Evolutionary conservation across 306 rosid genomes (phyloP).

Genomic region (Trifolium dubium): DNA sequence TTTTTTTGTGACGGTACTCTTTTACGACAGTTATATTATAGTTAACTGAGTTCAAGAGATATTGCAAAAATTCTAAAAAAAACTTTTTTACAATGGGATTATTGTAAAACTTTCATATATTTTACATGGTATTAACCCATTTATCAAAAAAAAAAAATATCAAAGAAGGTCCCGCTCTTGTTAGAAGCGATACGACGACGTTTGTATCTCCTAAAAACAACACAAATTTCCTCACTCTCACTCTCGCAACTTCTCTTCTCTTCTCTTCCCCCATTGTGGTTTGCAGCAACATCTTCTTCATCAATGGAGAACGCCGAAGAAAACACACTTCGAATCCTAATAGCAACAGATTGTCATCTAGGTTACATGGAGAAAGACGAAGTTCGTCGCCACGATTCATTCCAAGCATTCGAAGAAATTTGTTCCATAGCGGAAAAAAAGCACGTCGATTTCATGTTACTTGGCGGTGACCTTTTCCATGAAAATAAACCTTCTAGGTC

Average conservation of each 20-base stretch:
- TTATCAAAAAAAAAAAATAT: no score
- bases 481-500: constrained; percentile 95
- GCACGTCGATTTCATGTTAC: constrained; percentile 64
- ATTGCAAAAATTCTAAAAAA: no score
- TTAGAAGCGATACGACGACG: background rate
- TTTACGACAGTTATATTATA: no score
- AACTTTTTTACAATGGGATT: no score
- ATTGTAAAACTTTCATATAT: no score
- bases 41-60: no score
- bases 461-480: constrained; percentile 96
- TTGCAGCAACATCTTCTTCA: background rate
- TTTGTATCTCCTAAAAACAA: background rate
- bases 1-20: no score
- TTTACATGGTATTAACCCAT: no score
- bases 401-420: constrained; percentile 90
- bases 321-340: constrained; percentile 75
- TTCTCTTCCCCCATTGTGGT: no score
- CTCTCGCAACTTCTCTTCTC: background rate
- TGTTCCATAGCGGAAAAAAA: constrained; percentile 82
- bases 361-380: constrained; percentile 99
- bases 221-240: constrained; percentile 3
- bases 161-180: constrained; percentile 8
- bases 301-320: constrained; percentile 55
- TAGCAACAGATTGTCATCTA: constrained; percentile 94
- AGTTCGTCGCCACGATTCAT: constrained; percentile 89